phyloP scores from a whole-genome alignment of 2,329 filamentous ascomycete genomes.

The Pseudogymnoascus sp. region DNA sequence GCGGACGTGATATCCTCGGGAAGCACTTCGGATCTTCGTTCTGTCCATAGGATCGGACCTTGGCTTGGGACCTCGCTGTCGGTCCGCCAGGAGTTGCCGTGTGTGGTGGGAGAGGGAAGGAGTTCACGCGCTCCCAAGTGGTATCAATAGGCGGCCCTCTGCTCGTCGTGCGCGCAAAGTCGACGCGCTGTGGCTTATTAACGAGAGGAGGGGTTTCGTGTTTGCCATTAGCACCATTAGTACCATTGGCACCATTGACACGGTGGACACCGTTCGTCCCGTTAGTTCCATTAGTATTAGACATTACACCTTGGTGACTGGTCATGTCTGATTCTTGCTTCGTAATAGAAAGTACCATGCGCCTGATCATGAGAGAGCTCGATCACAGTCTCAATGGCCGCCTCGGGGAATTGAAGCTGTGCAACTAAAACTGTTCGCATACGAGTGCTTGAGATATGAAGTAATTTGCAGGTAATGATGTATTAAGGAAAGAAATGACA shows the following conservation, averaged over 20 bases:
- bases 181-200: conserved; percentile 17
- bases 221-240: not conserved
- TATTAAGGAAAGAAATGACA: not conserved
- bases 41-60: conserved; percentile 24
- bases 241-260: not conserved
- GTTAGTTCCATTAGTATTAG: not conserved
- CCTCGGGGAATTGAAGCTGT: not conserved
- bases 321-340: not conserved
- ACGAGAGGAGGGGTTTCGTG: not conserved
- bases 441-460: not conserved
- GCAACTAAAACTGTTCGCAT: not conserved
- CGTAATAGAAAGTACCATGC: not conserved
- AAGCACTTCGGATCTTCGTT: conserved; percentile 29
- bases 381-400: not conserved
- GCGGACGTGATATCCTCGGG: conserved; percentile 47
- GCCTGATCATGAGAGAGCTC: not conserved
- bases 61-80: conserved; percentile 21
- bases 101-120: not conserved
- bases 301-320: not conserved
- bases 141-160: not conserved
- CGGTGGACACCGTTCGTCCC: not conserved
- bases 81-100: conserved; percentile 16
- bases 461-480: not conserved
- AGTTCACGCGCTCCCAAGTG: not conserved
- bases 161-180: conserved; percentile 5